Conservation (phyloP, 163 green algal species). For the Scenedesmus sp. region DNA sequence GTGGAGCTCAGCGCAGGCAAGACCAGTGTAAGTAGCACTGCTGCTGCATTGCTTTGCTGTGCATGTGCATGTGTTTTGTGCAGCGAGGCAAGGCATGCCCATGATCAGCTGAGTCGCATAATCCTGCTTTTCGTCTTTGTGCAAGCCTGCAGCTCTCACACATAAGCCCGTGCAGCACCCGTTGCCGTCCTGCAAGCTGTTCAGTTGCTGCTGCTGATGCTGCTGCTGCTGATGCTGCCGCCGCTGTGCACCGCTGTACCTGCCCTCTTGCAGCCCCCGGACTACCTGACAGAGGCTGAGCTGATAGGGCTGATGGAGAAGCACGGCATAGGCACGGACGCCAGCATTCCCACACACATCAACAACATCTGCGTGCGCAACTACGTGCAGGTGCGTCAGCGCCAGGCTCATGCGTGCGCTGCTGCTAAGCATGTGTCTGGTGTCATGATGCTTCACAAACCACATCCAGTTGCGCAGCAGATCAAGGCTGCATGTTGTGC, state of each 20-base stretch:
- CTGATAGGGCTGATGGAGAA: constrained; percentile 92
- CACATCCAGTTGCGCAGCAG: too few species aligned
- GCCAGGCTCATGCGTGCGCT: not conserved
- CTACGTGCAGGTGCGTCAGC: constrained; percentile 75
- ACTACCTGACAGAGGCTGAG: constrained; percentile 85
- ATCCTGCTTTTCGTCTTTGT: too few species aligned
- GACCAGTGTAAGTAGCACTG: constrained; percentile 40
- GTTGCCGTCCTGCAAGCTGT: too few species aligned
- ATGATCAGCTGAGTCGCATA: too few species aligned
- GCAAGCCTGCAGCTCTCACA: not conserved
- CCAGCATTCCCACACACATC: constrained; percentile 91
- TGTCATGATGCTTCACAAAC: too few species aligned
- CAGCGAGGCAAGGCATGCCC: too few species aligned
- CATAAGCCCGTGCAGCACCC: too few species aligned
- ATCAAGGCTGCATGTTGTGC: too few species aligned
- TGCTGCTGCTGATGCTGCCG: not conserved
- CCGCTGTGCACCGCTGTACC: not conserved
- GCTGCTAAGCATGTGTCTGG: too few species aligned
- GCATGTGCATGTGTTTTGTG: not conserved
- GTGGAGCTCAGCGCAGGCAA: constrained; percentile 72
- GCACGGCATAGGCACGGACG: constrained; percentile 89
- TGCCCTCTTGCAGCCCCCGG: constrained; percentile 59
- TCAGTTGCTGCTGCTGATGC: not conserved
- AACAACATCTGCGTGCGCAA: constrained; percentile 90
- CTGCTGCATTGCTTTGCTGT: constrained; percentile 1